Base-by-base conservation (phyloP, 2,329 filamentous ascomycete genomes). In the Cercospora canescens region DNA sequence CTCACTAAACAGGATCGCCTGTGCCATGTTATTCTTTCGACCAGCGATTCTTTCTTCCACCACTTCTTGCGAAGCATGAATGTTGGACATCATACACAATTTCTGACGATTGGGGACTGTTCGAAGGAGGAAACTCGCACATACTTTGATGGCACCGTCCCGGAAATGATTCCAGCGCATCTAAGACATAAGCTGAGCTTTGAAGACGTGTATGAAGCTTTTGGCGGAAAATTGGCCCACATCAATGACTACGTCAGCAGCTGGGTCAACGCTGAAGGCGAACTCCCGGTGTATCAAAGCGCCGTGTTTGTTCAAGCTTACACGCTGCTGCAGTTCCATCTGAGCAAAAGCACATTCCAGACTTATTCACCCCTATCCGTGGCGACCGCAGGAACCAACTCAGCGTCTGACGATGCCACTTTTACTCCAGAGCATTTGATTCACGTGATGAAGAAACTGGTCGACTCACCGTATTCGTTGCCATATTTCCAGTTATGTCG, bases 11-110 rank as follows among this genome's bases (percentile, higher is more conserved):
- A 70, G 39, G 68, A 70, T 41, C 63, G 68, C 8, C 30, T 70
- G 5, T 70, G 68, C 48, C 66, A 70, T 34, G 66, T 70, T 28
- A 65, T 70, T 21, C 41, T 70, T 8, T 66, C 66, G 12, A 70
- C 68, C 24, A 68, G 66, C 59, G 68, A 70, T 32, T 64, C 68
- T 2, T 70, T 70, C 62, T 70, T 70, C 32, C 66, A 70, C 5
- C 68, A 70, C n/a, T 70, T 70, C 16, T 64, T 70, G 21, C 61
- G 68, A 8, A 64, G 41, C n/a, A 70, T 70, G 66, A 68, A 70
- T 45, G 66, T 70, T 18, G 68, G 68, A 5, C 68, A 70, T 26
- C 68, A 70, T n/a, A 60, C 64, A 16, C 68, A 68, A 34, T 60
- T 70, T 11, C 62, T 70, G 9, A 70, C 68, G 3, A 66, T 70